Evolutionary conservation across 192 early-diverging fungal species (phyloP).

Genomic region (Pilaira anomala): DNA sequence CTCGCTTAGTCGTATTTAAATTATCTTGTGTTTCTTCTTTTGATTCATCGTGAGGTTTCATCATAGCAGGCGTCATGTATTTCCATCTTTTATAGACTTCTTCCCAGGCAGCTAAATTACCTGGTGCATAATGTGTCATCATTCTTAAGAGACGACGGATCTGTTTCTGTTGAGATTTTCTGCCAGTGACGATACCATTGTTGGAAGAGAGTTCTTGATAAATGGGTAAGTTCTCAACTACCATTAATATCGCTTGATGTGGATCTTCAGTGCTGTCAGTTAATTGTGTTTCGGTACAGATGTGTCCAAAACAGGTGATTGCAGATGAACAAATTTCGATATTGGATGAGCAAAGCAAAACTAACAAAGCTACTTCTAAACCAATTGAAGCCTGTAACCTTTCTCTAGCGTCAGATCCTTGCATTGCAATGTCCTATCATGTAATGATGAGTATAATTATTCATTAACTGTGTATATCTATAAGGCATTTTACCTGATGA

Average conservation of each 20-base stretch:
- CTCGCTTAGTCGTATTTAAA: constrained; percentile 1
- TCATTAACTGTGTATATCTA: too few relatives aligned
- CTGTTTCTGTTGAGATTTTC: constrained; percentile 75
- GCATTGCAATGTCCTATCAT: constrained; percentile 44
- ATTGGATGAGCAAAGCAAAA: constrained; percentile 74
- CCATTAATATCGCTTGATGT: constrained; percentile 45
- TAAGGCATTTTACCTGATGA: constrained; percentile 38
- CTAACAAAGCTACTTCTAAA: constrained; percentile 71
- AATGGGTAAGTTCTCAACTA: constrained; percentile 67
- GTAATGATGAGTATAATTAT: neutral
- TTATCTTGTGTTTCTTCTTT: constrained; percentile 23
- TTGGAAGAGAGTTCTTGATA: constrained; percentile 64
- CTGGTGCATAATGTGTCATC: constrained; percentile 62
- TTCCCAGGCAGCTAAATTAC: constrained; percentile 80
- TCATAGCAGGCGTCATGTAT: constrained; percentile 44
- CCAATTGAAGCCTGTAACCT: constrained; percentile 65
- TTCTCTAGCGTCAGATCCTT: constrained; percentile 59
- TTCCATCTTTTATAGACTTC: constrained; percentile 79
- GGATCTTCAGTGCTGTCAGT: constrained; percentile 56
- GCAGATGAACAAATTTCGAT: constrained; percentile 60
- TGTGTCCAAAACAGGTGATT: constrained; percentile 61
- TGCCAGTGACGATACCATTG: constrained; percentile 51
- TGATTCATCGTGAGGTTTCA: constrained; percentile 33
- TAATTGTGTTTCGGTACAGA: constrained; percentile 70
- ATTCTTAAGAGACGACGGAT: constrained; percentile 67